Base-by-base conservation (phyloP, 2,329 filamentous ascomycete species). In the Neonectria faginata region DNA sequence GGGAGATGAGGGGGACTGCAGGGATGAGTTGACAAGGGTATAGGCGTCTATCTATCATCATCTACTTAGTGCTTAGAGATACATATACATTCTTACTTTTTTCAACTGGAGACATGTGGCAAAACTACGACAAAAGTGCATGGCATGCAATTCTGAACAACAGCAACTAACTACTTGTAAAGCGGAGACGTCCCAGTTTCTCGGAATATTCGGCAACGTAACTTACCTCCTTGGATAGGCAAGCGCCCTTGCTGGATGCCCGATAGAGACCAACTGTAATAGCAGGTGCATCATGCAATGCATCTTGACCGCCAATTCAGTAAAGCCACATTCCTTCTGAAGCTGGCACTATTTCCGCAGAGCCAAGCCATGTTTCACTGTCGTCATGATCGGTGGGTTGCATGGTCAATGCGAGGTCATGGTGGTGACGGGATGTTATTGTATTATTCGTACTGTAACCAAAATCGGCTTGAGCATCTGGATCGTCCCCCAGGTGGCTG, bases 251-350 rank as follows among this genome's bases (percentile, higher is more conserved):
- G 36, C 12, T 8, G 5, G 16, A 47, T 47, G 44, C 12, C 8
- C 16, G 22, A 25, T 12, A 25, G 22, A 25, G 27, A 7, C 6
- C 6, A 39, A 6, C 25, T 25, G n/a, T 20, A 33, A 6, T 2
- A 20, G 3, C n/a, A 33, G 5, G 9, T 51, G 22, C 12, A 25
- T 27, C 16, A 36, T 33, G 27, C 29, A 22, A 33, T 36, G 47
- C 27, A 12, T 20, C n/a, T 14, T 51, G 48, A 51, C 48, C 48
- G 48, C 48, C 16, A 31, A 33, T 51, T 51, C 48, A 51, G 39
- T 8, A 39, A 16, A 33, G 29, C n/a, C n/a, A 20, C 14, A 51
- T 12, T 36, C 20, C 48, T 36, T 20, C 20, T 31, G 4, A 9
- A 51, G 10, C 27, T 18, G n/a, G 8, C 29, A 10, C 45, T n/a